These are phyloP conservation scores for Calonectria hongkongensis DNA, from an alignment of 2,329 filamentous ascomycete genomes.

Conservation along the genomic window DNA sequence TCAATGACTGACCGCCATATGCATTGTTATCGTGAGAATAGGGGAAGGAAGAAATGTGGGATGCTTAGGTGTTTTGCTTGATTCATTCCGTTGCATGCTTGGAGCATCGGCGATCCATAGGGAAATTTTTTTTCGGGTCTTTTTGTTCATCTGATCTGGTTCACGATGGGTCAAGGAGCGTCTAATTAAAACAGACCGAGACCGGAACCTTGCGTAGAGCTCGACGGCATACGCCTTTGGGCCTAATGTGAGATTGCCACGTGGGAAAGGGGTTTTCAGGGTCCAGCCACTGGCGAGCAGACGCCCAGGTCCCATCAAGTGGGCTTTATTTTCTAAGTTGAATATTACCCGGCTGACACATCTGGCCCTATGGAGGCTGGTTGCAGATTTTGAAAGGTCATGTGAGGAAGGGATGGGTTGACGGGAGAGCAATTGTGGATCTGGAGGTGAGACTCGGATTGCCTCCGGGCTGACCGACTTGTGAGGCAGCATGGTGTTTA, in stretches of 20 bases:
- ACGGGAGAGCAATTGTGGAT: slow-evolving; percentile 15
- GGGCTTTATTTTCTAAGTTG: slow-evolving; percentile 4
- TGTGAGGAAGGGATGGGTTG: slow-evolving; percentile 3
- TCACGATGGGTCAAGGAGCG: slow-evolving; percentile 25
- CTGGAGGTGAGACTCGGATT: neutral
- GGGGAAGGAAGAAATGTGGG: slow-evolving; percentile 31
- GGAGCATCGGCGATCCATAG: neutral
- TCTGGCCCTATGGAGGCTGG: neutral
- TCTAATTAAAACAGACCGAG: slow-evolving; percentile 31
- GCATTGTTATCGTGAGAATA: neutral
- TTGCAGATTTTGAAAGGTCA: slow-evolving; percentile 22
- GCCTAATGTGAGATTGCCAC: slow-evolving; percentile 33
- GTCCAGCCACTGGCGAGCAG: slow-evolving; percentile 12
- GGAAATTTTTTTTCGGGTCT: slow-evolving; percentile 16
- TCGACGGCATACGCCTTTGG: slow-evolving; percentile 37
- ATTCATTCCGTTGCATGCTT: slow-evolving; percentile 21
- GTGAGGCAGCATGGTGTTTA: neutral
- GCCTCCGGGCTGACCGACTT: neutral
- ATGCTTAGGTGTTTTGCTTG: slow-evolving; percentile 16
- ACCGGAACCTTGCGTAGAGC: slow-evolving; percentile 23
- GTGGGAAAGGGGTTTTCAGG: slow-evolving; percentile 23
- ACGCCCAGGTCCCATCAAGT: neutral
- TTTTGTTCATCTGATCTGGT: slow-evolving; percentile 26
- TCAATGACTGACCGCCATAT: slow-evolving; percentile 5
- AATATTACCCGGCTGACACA: neutral